Conservation (phyloP, 768 basidiomycete genomes). For the Mrakia gelida region DNA sequence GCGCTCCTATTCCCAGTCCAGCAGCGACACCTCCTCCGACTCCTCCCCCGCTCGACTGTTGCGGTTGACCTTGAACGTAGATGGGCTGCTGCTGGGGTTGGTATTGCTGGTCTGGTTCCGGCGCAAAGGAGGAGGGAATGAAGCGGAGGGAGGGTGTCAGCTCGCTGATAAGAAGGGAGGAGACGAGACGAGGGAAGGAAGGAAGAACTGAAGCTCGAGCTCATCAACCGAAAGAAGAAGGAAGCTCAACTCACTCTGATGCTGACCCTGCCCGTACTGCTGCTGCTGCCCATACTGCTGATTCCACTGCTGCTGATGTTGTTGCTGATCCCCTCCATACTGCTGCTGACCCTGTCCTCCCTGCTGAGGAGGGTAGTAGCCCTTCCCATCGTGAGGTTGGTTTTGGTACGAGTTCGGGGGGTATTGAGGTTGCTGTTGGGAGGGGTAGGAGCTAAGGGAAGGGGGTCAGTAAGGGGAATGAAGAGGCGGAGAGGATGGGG, state of each 20-base stretch:
- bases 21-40: neutral
- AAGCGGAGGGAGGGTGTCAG: too few species aligned
- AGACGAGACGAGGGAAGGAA: neutral
- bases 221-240: neutral
- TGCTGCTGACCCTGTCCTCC: neutral
- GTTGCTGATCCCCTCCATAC: neutral
- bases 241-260: neutral
- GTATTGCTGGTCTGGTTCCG: neutral
- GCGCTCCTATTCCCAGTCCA: neutral
- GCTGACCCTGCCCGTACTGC: neutral
- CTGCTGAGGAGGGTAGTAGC: constrained; percentile 1
- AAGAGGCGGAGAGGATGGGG: neutral
- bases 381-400: neutral
- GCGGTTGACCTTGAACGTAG: neutral
- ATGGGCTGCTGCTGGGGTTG: neutral
- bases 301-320: neutral
- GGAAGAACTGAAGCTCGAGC: neutral
- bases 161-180: too few species aligned
- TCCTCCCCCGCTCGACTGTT: neutral
- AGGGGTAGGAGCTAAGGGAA: neutral
- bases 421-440: neutral
- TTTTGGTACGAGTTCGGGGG: neutral
- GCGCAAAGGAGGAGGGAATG: too few species aligned
- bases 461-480: neutral
- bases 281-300: neutral